Conservation (phyloP, 75 land plant genomes). For the Selaginella tamariscina region DNA sequence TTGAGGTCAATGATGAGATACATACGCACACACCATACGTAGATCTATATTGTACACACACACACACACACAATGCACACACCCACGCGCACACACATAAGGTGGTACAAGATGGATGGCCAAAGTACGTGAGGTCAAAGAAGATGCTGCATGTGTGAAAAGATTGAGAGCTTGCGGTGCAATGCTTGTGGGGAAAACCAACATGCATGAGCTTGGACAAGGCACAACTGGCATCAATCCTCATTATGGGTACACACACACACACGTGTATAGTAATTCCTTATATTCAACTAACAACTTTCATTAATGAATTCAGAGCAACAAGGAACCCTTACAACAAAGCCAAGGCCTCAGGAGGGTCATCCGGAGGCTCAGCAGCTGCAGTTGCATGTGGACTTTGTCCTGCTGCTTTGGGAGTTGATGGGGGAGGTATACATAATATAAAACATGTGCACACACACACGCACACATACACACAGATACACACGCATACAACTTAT, state of each 20-base stretch:
- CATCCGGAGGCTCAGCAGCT: slow-evolving; percentile 9
- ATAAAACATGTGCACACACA: neutral
- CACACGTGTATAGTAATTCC: neutral
- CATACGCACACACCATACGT: too few species aligned
- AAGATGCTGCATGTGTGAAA: slow-evolving; percentile 53
- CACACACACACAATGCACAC: too few species aligned
- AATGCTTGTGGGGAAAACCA: slow-evolving; percentile 68
- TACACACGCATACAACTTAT: too few species aligned
- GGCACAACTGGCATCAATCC: slow-evolving; percentile 86
- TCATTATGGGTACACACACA: slow-evolving; percentile 46
- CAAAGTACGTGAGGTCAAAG: slow-evolving; percentile 39
- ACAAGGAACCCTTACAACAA: slow-evolving; percentile 58
- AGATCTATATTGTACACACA: too few species aligned
- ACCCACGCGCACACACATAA: slow-evolving; percentile 17
- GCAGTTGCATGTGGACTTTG: slow-evolving; percentile 10
- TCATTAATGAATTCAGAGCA: slow-evolving; percentile 23
- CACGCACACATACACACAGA: too few species aligned
- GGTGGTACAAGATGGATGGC: slow-evolving; percentile 80
- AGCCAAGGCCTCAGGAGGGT: slow-evolving; percentile 17
- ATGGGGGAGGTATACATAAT: slow-evolving; percentile 58
- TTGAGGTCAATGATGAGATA: too few species aligned
- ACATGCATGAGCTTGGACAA: slow-evolving; percentile 83
- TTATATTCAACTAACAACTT: neutral
- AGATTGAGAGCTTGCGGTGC: slow-evolving; percentile 65
- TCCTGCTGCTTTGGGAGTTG: slow-evolving; percentile 9